phyloP scores from a whole-genome alignment of 768 basidiomycete genomes.

The Tulasnella sp. region DNA sequence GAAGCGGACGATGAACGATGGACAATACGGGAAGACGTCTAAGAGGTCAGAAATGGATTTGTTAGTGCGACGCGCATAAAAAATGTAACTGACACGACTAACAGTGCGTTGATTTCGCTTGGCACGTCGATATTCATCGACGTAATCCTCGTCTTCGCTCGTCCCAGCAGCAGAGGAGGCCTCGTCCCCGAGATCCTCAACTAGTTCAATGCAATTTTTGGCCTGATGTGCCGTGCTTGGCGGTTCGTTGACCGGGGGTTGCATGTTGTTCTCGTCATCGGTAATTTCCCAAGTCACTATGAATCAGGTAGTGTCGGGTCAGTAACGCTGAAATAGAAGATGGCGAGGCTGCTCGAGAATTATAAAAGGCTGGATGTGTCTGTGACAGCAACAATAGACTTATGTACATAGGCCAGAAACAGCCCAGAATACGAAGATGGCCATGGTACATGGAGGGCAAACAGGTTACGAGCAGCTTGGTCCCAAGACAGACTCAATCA shows the following conservation, averaged over 20 bases:
- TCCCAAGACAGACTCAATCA: not conserved
- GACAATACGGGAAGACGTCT: conserved; percentile 3
- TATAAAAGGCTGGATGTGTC: not conserved
- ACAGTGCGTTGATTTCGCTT: conserved; percentile 14
- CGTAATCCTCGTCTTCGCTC: conserved; percentile 44
- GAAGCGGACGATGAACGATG: not conserved
- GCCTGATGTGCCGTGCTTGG: no score
- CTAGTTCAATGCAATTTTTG: conserved; percentile 49
- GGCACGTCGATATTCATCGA: conserved; percentile 23
- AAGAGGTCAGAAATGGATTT: not conserved
- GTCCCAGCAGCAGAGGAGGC: conserved; percentile 21
- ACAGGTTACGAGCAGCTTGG: not conserved
- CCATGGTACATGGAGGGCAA: no score
- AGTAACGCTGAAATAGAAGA: not conserved
- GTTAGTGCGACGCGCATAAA: not conserved
- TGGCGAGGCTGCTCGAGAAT: not conserved
- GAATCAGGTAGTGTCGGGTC: not conserved
- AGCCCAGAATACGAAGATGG: no score
- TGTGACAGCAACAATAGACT: no score
- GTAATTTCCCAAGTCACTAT: conserved; percentile 5
- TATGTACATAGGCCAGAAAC: no score
- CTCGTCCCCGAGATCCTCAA: conserved; percentile 36
- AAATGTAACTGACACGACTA: not conserved
- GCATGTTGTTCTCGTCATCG: not conserved
- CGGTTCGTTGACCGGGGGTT: no score